These are phyloP conservation scores for Gentiana dahurica DNA, from an alignment of 257 asterid genomes.

Conservation along the genomic window DNA sequence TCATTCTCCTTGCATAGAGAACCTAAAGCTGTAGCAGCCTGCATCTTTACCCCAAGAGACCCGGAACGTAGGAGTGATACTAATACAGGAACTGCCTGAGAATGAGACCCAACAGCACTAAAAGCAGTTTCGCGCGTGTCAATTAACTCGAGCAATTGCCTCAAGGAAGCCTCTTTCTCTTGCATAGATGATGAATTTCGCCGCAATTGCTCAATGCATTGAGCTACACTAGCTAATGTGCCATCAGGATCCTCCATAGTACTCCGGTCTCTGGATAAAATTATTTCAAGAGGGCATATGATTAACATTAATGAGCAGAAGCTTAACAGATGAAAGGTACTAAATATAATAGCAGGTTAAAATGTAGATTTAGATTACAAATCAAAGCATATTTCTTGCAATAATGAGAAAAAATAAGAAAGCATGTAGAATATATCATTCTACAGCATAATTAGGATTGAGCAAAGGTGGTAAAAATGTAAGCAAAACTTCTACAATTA, in stretches of 20 bases:
- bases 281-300: slow-evolving; percentile 4
- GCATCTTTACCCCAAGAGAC: slow-evolving; percentile 78
- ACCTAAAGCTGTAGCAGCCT: slow-evolving; percentile 84
- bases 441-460: too few relatives aligned
- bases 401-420: too few relatives aligned
- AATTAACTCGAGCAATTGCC: slow-evolving; percentile 72
- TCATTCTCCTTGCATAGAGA: slow-evolving; percentile 96
- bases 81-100: slow-evolving; percentile 99
- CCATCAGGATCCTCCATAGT: slow-evolving; percentile 99
- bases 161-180: slow-evolving; percentile 74
- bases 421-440: too few relatives aligned
- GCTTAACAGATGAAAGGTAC: not conserved
- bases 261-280: slow-evolving; percentile 66
- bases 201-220: slow-evolving; percentile 87
- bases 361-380: not conserved
- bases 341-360: slow-evolving; percentile 8
- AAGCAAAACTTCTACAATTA: too few relatives aligned
- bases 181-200: slow-evolving; percentile 74
- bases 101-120: slow-evolving; percentile 96
- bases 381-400: too few relatives aligned
- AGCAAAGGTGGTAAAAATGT: too few relatives aligned
- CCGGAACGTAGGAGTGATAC: slow-evolving; percentile 97
- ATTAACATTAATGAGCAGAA: not conserved
- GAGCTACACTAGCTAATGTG: slow-evolving; percentile 95
- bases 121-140: slow-evolving; percentile 82